Conservation (phyloP, 305 asterid genomes). For the Striga hermonthica region DNA sequence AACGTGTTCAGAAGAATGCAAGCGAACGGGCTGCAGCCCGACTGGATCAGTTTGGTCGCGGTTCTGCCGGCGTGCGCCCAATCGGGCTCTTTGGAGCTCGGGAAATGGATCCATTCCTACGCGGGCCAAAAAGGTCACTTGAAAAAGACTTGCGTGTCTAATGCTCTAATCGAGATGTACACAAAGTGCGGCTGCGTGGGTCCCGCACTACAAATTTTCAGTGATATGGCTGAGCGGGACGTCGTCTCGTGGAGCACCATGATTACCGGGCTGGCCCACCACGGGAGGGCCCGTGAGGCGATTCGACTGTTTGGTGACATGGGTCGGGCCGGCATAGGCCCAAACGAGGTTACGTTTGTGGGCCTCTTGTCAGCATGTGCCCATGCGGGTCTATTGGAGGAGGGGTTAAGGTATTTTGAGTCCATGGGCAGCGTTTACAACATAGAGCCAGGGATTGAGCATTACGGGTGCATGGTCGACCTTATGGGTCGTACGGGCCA, state of each 20-base stretch:
- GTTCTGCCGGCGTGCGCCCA: constrained; percentile 79
- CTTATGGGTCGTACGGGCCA: constrained; percentile 71
- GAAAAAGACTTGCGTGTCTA: constrained; percentile 51
- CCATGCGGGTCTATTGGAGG: constrained; percentile 65
- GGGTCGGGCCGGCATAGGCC: constrained; percentile 47
- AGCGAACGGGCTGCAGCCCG: constrained; percentile 63
- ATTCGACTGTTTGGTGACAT: constrained; percentile 52
- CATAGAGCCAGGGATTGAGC: constrained; percentile 66
- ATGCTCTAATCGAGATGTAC: constrained; percentile 86
- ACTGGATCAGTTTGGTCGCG: constrained; percentile 72
- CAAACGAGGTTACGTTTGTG: constrained; percentile 75
- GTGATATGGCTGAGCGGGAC: constrained; percentile 44
- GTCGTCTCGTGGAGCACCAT: constrained; percentile 80
- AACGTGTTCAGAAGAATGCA: constrained; percentile 73
- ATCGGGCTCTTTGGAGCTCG: constrained; percentile 72
- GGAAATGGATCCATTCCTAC: constrained; percentile 73
- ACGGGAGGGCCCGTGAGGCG: constrained; percentile 71
- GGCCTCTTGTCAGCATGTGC: constrained; percentile 87
- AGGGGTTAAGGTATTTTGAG: constrained; percentile 61
- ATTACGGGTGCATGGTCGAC: constrained; percentile 81
- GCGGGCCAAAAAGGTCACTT: constrained; percentile 50
- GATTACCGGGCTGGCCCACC: constrained; percentile 69
- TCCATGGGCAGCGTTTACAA: constrained; percentile 47
- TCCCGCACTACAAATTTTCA: constrained; percentile 59
- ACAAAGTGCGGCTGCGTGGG: constrained; percentile 69